phyloP scores from a whole-genome alignment of 495 filamentous ascomycete species.

The Xylaria curta region DNA sequence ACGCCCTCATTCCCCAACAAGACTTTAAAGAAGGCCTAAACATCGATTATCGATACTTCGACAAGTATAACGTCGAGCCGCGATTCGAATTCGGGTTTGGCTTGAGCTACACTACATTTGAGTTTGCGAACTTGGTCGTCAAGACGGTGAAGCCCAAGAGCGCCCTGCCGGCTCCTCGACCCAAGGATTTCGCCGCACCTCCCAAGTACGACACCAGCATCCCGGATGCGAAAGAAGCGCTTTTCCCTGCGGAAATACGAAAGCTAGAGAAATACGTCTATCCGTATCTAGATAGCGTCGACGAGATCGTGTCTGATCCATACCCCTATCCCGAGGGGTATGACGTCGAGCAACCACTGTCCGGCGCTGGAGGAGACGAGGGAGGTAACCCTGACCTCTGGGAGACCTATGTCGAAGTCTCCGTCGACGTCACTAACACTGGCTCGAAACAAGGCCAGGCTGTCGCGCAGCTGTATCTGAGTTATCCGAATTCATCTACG shows the following conservation, averaged over 20 bases:
- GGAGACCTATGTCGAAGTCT: slow-evolving; percentile 66
- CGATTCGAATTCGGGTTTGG: slow-evolving; percentile 83
- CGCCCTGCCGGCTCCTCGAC: slow-evolving; percentile 65
- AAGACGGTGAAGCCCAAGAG: slow-evolving; percentile 61
- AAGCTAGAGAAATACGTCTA: slow-evolving; percentile 83
- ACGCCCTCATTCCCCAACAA: slow-evolving; percentile 79
- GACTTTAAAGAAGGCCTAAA: slow-evolving; percentile 84
- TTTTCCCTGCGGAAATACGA: slow-evolving; percentile 73
- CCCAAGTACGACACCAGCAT: slow-evolving; percentile 64
- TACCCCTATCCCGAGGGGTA: slow-evolving; percentile 81
- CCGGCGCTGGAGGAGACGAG: slow-evolving; percentile 76
- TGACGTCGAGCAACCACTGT: slow-evolving; percentile 57
- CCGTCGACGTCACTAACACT: slow-evolving; percentile 73
- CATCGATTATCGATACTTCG: slow-evolving; percentile 92
- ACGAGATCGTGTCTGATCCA: slow-evolving; percentile 59
- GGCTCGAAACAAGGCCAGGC: slow-evolving; percentile 69
- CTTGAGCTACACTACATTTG: slow-evolving; percentile 81
- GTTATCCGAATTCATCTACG: slow-evolving; percentile 67
- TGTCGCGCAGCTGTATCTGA: slow-evolving; percentile 85
- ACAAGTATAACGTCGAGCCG: slow-evolving; percentile 69
- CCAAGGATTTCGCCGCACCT: slow-evolving; percentile 61
- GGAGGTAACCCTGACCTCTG: slow-evolving; percentile 89
- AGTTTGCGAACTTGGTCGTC: slow-evolving; percentile 66
- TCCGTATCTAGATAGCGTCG: slow-evolving; percentile 73
- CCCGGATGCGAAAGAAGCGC: slow-evolving; percentile 60